Base-by-base conservation (phyloP, 345 rosid species). In the Syzygium aromaticum region DNA sequence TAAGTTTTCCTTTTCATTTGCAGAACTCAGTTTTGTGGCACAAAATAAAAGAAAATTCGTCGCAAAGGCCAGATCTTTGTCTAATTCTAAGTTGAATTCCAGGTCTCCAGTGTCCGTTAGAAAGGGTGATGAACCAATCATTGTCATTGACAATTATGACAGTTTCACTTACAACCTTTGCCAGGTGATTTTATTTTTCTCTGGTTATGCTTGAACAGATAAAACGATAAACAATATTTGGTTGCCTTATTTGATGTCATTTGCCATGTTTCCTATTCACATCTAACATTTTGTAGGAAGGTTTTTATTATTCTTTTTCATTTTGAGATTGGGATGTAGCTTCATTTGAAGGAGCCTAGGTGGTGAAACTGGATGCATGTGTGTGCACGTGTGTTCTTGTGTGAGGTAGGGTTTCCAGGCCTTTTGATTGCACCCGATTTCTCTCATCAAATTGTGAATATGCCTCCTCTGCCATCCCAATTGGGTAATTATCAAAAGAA, bases 131-230 rank as follows among this genome's bases (percentile, higher is more conserved):
- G 90, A 91, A 84, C 97, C 99, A 38, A 92, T 96, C 78, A 87
- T 98, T 85, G 98, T 98, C 46, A 94, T 96, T 86, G 99, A 96
- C 90, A 96, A 98, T 91, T 96, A 96, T 91, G 98, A 98, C 85
- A 98, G 99, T 90, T 98, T 98, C 91, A 98, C 99, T 51, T 96
- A 96, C 89, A 96, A 95, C 92, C 98, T 98, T 88, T 96, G 99
- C 59, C 98, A 98, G 99, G 98, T 98, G 88, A 6, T 86, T 77
- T 86, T 21, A 6, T 27, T 30, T 63, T 80, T 83, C 21, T 84
- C 8, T 52, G 86, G 63, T 5, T 85, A 54, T 78, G 11, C 51
- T 84, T 64, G 53, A 73, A 33, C 82, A 38, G 27, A 73, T 49
- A 73, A 19, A 73, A 19, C 12, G 21, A 33, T 33, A 17, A 17